A percentile compares a stretch with the other conserved stretches of the same genome.
These are phyloP conservation scores for Rhodosporidiobolus odoratus DNA, from an alignment of 768 basidiomycete species.

Conservation along the genomic window DNA sequence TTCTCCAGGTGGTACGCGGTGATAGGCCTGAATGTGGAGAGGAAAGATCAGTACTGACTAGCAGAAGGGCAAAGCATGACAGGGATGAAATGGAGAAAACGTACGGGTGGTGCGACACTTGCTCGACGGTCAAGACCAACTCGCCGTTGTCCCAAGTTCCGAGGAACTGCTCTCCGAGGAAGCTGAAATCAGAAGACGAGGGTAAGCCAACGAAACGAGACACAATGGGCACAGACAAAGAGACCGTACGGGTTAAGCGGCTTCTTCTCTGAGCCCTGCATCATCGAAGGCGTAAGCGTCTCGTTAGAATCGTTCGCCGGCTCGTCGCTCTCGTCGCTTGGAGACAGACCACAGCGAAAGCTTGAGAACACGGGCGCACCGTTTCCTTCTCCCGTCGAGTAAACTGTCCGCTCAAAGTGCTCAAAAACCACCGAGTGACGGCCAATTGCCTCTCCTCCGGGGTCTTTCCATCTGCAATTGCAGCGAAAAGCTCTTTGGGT, in stretches of 20 bases:
- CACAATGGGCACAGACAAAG: background rate
- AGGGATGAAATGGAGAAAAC: conserved; percentile 29
- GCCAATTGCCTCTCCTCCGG: conserved; percentile 68
- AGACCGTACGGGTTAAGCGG: conserved; percentile 94
- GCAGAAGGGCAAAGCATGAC: background rate
- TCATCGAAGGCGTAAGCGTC: background rate
- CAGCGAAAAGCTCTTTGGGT: conserved; percentile 79
- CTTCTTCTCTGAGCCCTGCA: conserved; percentile 91
- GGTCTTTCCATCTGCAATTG: conserved; percentile 62
- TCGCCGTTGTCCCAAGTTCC: conserved; percentile 39
- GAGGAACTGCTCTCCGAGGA: conserved; percentile 40
- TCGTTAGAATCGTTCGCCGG: background rate
- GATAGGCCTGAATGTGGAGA: background rate
- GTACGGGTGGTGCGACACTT: conserved; percentile 78
- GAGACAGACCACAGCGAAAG: background rate
- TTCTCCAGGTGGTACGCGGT: conserved; percentile 86
- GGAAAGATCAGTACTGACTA: background rate
- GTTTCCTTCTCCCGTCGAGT: conserved; percentile 35
- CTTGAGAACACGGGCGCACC: background rate
- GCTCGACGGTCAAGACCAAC: conserved; percentile 36
- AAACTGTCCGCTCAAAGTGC: conserved; percentile 83
- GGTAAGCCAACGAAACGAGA: background rate
- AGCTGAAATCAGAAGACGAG: background rate
- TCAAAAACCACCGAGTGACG: conserved; percentile 94
- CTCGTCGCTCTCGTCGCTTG: background rate